Conservation (phyloP, 225 moss, liverwort and hornwort species). For the Neckera pumila region DNA sequence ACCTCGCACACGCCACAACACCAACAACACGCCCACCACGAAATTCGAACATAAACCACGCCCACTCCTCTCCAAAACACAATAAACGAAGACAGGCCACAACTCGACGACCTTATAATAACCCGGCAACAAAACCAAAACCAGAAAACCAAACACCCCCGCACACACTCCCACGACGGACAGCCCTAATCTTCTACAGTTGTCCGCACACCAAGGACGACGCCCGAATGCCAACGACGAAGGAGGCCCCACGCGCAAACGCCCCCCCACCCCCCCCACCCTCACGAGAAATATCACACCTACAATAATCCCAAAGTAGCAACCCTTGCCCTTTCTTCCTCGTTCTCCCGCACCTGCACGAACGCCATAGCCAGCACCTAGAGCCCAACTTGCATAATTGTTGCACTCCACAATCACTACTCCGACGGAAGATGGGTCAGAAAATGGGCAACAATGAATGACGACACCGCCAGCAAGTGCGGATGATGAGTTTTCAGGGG, state of each 20-base stretch:
- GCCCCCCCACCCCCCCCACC: background rate
- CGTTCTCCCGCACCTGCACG: background rate
- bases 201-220: conserved; percentile 2
- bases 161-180: too few relatives aligned
- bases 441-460: background rate
- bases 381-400: background rate
- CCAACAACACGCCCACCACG: background rate
- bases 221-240: background rate
- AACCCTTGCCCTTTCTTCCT: background rate
- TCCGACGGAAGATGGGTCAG: background rate
- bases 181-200: conserved; percentile 8
- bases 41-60: background rate
- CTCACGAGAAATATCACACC: background rate
- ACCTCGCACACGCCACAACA: background rate
- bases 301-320: too few relatives aligned
- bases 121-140: background rate
- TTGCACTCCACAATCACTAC: background rate
- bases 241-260: conserved; percentile 17
- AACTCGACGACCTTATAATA: background rate
- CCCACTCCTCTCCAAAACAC: background rate
- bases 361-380: background rate
- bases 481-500: background rate
- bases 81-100: background rate
- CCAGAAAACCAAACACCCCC: background rate
- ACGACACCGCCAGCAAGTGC: background rate